These are phyloP conservation scores for Botryotinia convoluta DNA, from an alignment of 2,329 filamentous ascomycete genomes.

Conservation along the genomic window DNA sequence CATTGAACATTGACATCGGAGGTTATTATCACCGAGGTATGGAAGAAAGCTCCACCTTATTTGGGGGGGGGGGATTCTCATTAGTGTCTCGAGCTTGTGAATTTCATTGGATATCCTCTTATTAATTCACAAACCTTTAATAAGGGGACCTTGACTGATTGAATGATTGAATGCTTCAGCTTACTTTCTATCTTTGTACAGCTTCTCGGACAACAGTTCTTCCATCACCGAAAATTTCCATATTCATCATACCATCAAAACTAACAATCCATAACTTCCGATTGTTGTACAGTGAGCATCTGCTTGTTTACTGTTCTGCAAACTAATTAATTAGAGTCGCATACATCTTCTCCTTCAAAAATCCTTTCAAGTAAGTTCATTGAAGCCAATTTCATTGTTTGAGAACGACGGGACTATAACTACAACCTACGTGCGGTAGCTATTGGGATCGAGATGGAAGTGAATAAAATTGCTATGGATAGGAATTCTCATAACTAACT, in stretches of 20 bases:
- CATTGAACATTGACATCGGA: constrained; percentile 9
- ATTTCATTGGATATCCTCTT: background rate
- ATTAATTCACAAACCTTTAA: constrained; percentile 1
- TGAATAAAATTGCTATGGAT: constrained; percentile 14
- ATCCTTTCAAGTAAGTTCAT: constrained; percentile 29
- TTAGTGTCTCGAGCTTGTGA: background rate
- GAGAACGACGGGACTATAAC: constrained; percentile 15
- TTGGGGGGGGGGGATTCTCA: background rate
- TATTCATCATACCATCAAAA: constrained; percentile 2
- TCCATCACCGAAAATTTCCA: constrained; percentile 21
- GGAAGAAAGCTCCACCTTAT: background rate
- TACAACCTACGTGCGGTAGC: constrained; percentile 16
- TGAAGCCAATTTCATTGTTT: constrained; percentile 29
- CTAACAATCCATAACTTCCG: background rate
- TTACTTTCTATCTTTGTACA: constrained; percentile 15
- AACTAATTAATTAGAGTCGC: constrained; percentile 22
- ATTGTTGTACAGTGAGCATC: constrained; percentile 16
- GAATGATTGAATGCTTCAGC: background rate
- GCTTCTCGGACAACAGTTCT: constrained; percentile 22
- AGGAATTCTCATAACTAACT: constrained; percentile 28
- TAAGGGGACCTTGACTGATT: background rate
- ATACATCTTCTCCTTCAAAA: constrained; percentile 18
- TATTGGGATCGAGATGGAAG: background rate
- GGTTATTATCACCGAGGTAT: constrained; percentile 18
- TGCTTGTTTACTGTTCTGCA: constrained; percentile 12